phyloP scores from a whole-genome alignment of 2,329 filamentous ascomycete species.

The Talaromyces amestolkiae region DNA sequence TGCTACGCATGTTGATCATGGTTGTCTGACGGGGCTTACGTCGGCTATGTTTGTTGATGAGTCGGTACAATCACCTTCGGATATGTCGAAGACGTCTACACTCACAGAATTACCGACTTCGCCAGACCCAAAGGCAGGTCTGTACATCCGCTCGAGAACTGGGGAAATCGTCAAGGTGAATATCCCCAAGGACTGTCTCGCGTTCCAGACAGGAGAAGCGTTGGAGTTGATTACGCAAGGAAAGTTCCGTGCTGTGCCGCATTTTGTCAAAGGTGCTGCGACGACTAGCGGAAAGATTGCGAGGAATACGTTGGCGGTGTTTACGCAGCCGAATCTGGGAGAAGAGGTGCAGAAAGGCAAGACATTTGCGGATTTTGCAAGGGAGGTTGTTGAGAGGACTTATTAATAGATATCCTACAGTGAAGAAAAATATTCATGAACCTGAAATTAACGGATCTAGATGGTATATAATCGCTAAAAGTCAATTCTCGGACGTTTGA shows the following conservation, averaged over 20 bases:
- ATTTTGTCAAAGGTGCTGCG: constrained; percentile 81
- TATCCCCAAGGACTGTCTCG: constrained; percentile 87
- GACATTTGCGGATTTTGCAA: constrained; percentile 71
- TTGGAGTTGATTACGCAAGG: constrained; percentile 89
- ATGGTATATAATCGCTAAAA: constrained; percentile 5
- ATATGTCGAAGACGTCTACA: constrained; percentile 29
- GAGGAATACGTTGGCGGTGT: constrained; percentile 88
- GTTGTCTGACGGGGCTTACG: constrained; percentile 89
- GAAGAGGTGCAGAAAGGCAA: constrained; percentile 68
- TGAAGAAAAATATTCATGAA: not conserved
- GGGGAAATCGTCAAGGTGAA: constrained; percentile 84
- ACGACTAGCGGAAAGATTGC: constrained; percentile 59
- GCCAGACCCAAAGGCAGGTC: constrained; percentile 77
- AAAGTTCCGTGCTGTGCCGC: constrained; percentile 88
- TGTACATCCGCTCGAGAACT: constrained; percentile 89
- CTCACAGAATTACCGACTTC: constrained; percentile 70
- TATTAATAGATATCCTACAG: constrained; percentile 44
- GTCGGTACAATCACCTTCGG: constrained; percentile 19
- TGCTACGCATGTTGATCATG: constrained; percentile 73
- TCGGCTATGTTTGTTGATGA: constrained; percentile 97
- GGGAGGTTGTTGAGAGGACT: constrained; percentile 75
- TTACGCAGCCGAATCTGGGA: constrained; percentile 92
- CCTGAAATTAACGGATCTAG: not conserved
- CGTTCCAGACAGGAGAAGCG: constrained; percentile 93
- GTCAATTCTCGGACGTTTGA: constrained; percentile 12